Base-by-base conservation (phyloP, 2,329 filamentous ascomycete genomes). In the Cryphonectria nitschkei region DNA sequence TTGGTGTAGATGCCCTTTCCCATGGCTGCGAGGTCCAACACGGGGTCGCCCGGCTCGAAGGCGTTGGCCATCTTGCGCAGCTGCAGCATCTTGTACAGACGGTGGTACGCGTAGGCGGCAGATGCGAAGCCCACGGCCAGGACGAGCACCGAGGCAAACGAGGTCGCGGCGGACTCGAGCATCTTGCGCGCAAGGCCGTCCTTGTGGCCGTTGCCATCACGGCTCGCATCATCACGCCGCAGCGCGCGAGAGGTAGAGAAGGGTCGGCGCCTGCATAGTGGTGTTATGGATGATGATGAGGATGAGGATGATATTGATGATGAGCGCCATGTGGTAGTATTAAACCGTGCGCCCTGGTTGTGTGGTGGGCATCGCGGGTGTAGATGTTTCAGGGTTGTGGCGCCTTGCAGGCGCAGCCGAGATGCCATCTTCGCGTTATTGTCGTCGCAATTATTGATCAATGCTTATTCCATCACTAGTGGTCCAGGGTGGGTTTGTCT, bases 11-110 rank as follows among this genome's bases (percentile, higher is more conserved):
- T 82, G 74, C 87, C 85, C 77, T 87, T 91, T 75, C 82, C 87
- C 72, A 87, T 84, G 37, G 92, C 91, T 2, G 94, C 94, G 62
- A 97, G 84, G 70, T 93, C 95, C 26, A 95, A 88, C 37, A 95
- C 94, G 0, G 94, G 95, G 79, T 99, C 96, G 14, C 96, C 96
- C 1, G 95, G 94, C 70, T 92, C 87, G 80, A 99, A 99, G 34
- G 96, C 96, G 76, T 92, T 92, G 75, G 93, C 89, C 86, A 99
- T 98, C 82, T 99, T 99, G 74, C 90, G 84, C n/a, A 98, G 84
- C 39, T 98, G 94, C 69, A 97, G 82, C 81, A 91, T 87, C 83
- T 99, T 99, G 87, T 99, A 98, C 78, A 88, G 89, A 76, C 87
- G 89, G 80, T 96, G 93, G 78, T 96, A 97, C 64, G 86, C 85